phyloP scores from a whole-genome alignment of 108 stramenopile species.

The Fistulifera pelliculosa region DNA sequence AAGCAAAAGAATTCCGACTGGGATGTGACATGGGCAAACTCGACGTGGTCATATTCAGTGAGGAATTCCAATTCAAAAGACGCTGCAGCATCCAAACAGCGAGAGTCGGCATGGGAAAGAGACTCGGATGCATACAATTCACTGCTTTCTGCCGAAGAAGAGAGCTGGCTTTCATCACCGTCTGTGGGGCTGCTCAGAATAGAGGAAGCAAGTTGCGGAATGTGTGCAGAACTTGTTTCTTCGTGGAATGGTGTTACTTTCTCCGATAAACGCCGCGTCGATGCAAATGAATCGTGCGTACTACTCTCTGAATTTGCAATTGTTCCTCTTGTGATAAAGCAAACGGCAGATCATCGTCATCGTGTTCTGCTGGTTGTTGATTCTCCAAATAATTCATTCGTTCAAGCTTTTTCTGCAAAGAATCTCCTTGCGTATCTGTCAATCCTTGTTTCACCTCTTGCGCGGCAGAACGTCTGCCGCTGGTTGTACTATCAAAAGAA shows the following conservation, averaged over 20 bases:
- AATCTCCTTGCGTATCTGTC: no score
- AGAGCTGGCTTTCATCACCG: neutral
- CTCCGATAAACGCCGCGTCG: neutral
- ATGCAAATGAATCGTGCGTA: neutral
- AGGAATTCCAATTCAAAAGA: neutral
- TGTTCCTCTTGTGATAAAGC: conserved; percentile 1
- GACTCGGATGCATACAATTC: neutral
- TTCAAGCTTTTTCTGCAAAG: no score
- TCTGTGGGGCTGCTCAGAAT: neutral
- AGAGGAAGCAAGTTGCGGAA: conserved; percentile 1
- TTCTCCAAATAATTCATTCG: no score
- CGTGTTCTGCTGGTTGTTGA: conserved; percentile 1
- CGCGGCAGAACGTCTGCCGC: no score
- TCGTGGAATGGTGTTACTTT: no score
- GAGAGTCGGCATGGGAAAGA: conserved; percentile 1
- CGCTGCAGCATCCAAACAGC: neutral
- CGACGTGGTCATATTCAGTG: neutral
- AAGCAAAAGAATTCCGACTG: neutral
- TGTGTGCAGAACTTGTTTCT: neutral
- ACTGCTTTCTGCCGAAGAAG: neutral
- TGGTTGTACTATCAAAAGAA: no score
- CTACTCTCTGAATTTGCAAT: neutral
- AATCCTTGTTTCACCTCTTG: no score
- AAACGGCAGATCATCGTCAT: conserved; percentile 6
- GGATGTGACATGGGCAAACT: neutral